These are phyloP conservation scores for Erodium chrysanthum DNA, from an alignment of 441 rosid genomes.

Conservation along the genomic window DNA sequence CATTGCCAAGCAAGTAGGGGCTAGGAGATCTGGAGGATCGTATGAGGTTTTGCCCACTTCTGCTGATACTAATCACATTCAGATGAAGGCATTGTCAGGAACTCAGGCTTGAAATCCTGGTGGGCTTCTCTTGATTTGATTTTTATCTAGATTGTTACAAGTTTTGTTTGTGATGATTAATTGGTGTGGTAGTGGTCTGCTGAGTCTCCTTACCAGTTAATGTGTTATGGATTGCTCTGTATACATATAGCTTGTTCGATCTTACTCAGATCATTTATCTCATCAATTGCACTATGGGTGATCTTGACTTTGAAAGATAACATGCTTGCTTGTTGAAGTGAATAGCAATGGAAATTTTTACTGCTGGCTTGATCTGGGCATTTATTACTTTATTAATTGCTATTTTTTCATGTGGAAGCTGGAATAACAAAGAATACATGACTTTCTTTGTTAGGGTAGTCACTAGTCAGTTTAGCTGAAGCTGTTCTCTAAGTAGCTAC, in stretches of 20 bases:
- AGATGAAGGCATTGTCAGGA: slow-evolving; percentile 87
- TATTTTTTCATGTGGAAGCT: not conserved
- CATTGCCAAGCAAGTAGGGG: slow-evolving; percentile 39
- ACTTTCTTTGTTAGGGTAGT: not conserved
- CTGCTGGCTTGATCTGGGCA: not conserved
- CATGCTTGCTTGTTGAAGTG: not conserved
- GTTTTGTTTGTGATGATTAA: not conserved
- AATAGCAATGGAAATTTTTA: not conserved
- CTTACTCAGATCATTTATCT: not conserved
- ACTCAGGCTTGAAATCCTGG: slow-evolving; percentile 61
- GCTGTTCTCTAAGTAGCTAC: not conserved
- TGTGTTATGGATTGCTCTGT: not conserved
- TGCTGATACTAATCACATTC: slow-evolving; percentile 55
- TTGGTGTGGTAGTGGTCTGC: slow-evolving; percentile 8
- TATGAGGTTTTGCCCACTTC: slow-evolving; percentile 76
- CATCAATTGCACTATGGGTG: not conserved
- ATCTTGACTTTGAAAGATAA: not conserved
- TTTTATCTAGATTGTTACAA: not conserved
- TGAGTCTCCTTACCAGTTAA: not conserved
- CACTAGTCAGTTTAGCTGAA: not conserved
- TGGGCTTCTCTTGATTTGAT: not conserved
- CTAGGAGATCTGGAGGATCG: slow-evolving; percentile 52
- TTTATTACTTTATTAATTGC: not conserved
- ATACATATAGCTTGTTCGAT: not conserved
- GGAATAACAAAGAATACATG: not conserved